phyloP scores from a whole-genome alignment of 2,329 filamentous ascomycete genomes.

The Aspergillus glaucus region DNA sequence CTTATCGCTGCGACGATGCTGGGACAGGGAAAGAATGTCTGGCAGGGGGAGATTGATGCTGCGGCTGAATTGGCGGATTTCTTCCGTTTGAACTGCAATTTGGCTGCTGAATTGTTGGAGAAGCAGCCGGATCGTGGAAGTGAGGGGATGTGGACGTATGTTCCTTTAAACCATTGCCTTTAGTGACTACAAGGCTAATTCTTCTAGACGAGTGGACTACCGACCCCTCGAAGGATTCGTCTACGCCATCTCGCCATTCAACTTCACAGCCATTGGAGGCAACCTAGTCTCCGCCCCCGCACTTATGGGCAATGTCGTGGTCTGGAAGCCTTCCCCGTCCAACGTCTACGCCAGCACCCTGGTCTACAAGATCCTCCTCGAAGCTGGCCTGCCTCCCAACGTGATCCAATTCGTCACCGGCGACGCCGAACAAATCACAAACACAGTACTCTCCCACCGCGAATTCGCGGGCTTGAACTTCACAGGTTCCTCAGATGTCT shows the following conservation, averaged over 20 bases:
- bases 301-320: constrained; percentile 84
- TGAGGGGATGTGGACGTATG: constrained; percentile 75
- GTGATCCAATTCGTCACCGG: constrained; percentile 93
- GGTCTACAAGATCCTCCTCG: constrained; percentile 82
- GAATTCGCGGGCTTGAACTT: constrained; percentile 84
- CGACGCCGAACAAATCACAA: constrained; percentile 74
- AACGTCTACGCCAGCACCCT: constrained; percentile 83
- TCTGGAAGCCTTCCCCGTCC: constrained; percentile 90
- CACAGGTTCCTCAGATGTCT: constrained; percentile 83
- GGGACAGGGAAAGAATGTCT: constrained; percentile 93
- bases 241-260: constrained; percentile 89
- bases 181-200: neutral
- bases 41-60: constrained; percentile 93
- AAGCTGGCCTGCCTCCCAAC: constrained; percentile 78
- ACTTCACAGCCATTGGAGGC: constrained; percentile 89
- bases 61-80: constrained; percentile 89
- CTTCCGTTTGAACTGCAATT: constrained; percentile 59
- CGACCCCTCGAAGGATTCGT: constrained; percentile 88
- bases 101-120: constrained; percentile 78
- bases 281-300: constrained; percentile 79
- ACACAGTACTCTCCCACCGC: constrained; percentile 65
- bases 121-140: constrained; percentile 78
- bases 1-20: constrained; percentile 93
- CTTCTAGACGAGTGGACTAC: constrained; percentile 65
- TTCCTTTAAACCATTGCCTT: neutral